Evolutionary conservation across 2,329 filamentous ascomycete species (phyloP).

Genomic region (Botryotinia globosa): DNA sequence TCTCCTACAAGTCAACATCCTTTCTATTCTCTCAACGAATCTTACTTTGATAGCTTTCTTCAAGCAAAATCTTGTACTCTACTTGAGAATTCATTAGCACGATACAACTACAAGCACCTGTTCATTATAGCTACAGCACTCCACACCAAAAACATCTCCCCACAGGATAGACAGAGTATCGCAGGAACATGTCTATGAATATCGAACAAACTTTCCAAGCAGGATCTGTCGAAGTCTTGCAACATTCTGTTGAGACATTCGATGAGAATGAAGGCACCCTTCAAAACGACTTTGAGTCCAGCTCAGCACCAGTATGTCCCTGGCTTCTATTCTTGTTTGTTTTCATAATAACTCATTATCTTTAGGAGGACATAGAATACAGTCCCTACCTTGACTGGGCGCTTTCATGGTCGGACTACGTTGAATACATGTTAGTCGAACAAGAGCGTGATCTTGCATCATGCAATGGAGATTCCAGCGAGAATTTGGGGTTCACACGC

Average conservation of each 20-base stretch:
- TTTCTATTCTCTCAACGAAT: neutral
- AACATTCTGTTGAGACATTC: neutral
- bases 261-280: neutral
- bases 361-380: neutral
- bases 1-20: neutral
- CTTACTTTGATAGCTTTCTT: neutral
- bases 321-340: neutral
- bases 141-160: neutral
- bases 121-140: neutral
- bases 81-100: fast-evolving
- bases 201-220: neutral
- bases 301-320: neutral
- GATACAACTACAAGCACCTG: neutral
- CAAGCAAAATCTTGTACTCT: neutral
- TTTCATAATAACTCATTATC: neutral
- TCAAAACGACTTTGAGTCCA: neutral
- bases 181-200: neutral
- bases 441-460: neutral
- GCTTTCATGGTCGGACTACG: neutral
- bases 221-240: neutral
- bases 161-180: neutral
- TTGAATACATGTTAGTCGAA: neutral
- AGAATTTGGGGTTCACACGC: no score
- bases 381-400: neutral
- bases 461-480: no score